Base-by-base conservation (phyloP, 441 rosid genomes). In the Populus tomentosa region DNA sequence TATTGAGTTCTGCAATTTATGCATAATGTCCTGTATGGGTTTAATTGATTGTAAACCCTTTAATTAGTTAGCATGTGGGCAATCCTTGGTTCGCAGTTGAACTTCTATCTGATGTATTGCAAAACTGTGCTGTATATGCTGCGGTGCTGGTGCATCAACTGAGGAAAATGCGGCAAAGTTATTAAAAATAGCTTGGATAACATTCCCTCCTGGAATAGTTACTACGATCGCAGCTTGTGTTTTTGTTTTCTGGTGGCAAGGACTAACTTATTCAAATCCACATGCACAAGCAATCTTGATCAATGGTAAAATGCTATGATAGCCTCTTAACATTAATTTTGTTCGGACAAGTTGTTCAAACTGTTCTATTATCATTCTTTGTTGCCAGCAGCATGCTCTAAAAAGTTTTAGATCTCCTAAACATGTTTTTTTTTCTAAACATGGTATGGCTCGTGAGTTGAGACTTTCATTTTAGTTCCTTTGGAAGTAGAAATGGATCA, bases 201-300 rank as follows among this genome's bases (percentile, higher is more conserved):
- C 92, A 73, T 71, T 90, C 61, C 97, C 97, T 7, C 89, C 92
- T 9, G 97, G 98, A 74, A 76, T 92, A 80, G 73, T 85, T 75
- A 82, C 90, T 63, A 91, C 97, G 1, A 72, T 82, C 80, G 86
- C 86, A 50, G 92, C 92, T 1, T 88, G 84, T 70, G 69, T n/a
- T 76, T 85, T 91, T 73, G 89, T 95, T 76, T 88, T 94, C 61
- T 89, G 95, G 98, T 94, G 95, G 97, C 95, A 92, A 81, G 91
- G 87, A 81, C 86, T 91, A 77, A 85, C 80, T 77, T 80, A 59
- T 74, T 85, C 91, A 35, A 84, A 88, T 59, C 84, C 94, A 18
- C 89, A 91, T 81, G 95, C 88, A 1, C 91, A 85, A 67, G 98
- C 97, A 67, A 92, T 95, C 80, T 82, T 92, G 81, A 90, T 95